Conservation (phyloP, 164 flowering plant species). For the Piper longum region DNA sequence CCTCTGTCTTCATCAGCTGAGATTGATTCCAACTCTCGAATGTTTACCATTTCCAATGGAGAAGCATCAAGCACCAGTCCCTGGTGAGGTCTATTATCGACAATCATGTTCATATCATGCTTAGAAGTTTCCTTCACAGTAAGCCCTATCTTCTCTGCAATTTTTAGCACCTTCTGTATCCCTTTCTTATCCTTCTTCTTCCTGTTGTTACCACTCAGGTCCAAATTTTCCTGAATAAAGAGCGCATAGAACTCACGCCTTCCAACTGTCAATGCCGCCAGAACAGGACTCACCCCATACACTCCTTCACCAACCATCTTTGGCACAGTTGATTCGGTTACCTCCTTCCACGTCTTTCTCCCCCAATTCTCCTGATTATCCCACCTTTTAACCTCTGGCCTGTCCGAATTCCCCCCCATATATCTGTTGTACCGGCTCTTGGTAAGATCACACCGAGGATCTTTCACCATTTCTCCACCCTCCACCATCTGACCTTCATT, state of each 20-base stretch:
- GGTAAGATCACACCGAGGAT: slow-evolving; percentile 64
- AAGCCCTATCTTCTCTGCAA: slow-evolving; percentile 58
- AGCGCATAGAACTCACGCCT: slow-evolving; percentile 74
- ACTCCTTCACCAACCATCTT: slow-evolving; percentile 74
- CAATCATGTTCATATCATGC: slow-evolving; percentile 91
- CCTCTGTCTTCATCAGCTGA: slow-evolving; percentile 29
- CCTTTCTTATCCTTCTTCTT: slow-evolving; percentile 95
- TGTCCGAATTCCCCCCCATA: slow-evolving; percentile 22
- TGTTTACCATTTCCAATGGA: slow-evolving; percentile 71
- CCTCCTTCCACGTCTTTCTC: slow-evolving; percentile 67
- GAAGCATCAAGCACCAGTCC: slow-evolving; percentile 90
- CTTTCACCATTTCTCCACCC: slow-evolving; percentile 27
- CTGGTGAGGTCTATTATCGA: slow-evolving; percentile 84
- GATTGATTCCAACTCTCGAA: slow-evolving; percentile 57
- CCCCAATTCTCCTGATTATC: slow-evolving; percentile 74
- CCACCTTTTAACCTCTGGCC: slow-evolving; percentile 53
- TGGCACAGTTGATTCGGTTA: slow-evolving; percentile 54
- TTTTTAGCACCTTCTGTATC: slow-evolving; percentile 51
- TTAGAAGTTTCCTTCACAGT: slow-evolving; percentile 49
- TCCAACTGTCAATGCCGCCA: slow-evolving; percentile 75
- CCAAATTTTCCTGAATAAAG: slow-evolving; percentile 82
- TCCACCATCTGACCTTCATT: slow-evolving; percentile 19
- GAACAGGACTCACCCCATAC: slow-evolving; percentile 90
- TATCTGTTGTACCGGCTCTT: slow-evolving; percentile 24
- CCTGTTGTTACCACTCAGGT: slow-evolving; percentile 57